These are phyloP conservation scores for Tylopilus intermedius DNA, from an alignment of 768 basidiomycete genomes.

Conservation along the genomic window DNA sequence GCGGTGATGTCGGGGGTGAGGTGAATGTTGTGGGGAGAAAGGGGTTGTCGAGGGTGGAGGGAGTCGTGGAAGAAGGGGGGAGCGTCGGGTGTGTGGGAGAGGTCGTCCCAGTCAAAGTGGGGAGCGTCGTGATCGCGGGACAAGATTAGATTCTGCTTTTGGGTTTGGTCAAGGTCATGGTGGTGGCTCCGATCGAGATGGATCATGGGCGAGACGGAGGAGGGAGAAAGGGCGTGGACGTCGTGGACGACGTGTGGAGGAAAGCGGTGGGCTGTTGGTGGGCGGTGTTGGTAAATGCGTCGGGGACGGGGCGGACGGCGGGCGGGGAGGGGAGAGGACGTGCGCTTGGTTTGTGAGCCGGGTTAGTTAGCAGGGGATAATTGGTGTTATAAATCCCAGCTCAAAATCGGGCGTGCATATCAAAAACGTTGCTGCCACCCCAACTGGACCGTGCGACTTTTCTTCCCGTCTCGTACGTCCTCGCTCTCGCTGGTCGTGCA, in stretches of 20 bases:
- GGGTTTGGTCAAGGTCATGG: conserved; percentile 35
- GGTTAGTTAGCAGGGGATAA: conserved; percentile 14
- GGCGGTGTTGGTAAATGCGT: neutral
- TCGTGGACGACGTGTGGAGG: neutral
- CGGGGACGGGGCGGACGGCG: conserved; percentile 6
- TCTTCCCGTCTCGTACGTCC: conserved; percentile 14
- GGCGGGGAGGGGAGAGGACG: neutral
- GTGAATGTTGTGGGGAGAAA: conserved; percentile 18
- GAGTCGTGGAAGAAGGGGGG: conserved; percentile 28
- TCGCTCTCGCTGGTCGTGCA: neutral
- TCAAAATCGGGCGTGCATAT: conserved; percentile 32
- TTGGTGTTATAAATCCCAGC: conserved; percentile 29
- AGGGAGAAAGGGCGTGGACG: neutral
- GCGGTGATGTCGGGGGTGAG: conserved; percentile 5
- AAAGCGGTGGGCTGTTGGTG: neutral
- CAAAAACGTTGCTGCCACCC: conserved; percentile 27
- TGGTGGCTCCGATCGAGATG: conserved; percentile 51
- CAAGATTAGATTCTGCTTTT: conserved; percentile 42
- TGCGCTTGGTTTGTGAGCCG: neutral
- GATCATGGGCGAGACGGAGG: conserved; percentile 36
- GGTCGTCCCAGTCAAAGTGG: conserved; percentile 34
- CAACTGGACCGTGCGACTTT: conserved; percentile 26
- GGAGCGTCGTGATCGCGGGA: conserved; percentile 31
- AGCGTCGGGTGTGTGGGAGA: conserved; percentile 22
- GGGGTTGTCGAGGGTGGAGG: conserved; percentile 16